phyloP scores from a whole-genome alignment of 1,284 basidiomycete genomes.

The Microbotryomycetes sp. region DNA sequence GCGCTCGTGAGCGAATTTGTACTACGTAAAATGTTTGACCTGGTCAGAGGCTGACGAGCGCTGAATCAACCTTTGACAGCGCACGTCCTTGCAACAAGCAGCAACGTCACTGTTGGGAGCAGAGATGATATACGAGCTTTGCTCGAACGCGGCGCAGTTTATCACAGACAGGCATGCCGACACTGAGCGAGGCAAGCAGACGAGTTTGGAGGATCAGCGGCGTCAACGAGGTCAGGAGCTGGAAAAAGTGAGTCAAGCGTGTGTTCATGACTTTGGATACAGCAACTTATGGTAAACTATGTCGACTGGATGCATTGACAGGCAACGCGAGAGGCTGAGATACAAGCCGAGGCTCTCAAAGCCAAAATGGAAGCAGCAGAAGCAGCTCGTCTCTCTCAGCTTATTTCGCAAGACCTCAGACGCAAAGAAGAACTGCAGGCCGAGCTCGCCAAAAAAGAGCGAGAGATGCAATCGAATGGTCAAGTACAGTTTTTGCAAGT shows the following conservation, averaged over 20 bases:
- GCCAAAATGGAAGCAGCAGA: constrained; percentile 25
- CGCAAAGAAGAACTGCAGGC: constrained; percentile 25
- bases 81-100: constrained; percentile 11
- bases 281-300: no score
- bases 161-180: constrained; percentile 34
- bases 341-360: constrained; percentile 8
- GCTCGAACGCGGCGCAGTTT: constrained; percentile 29
- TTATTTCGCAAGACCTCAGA: constrained; percentile 31
- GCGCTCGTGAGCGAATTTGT: constrained; percentile 19
- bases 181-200: constrained; percentile 28
- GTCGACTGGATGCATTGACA: background rate
- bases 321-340: constrained; percentile 13
- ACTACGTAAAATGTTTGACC: background rate
- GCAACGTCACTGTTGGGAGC: constrained; percentile 23
- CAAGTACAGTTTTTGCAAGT: background rate
- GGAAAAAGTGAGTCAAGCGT: constrained; percentile 15
- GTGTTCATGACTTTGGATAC: background rate
- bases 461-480: constrained; percentile 7
- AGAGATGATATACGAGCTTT: constrained; percentile 36
- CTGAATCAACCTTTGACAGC: constrained; percentile 1
- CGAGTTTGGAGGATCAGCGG: constrained; percentile 30
- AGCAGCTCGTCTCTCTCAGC: constrained; percentile 22
- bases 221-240: constrained; percentile 28
- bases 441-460: constrained; percentile 17
- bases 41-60: background rate